Conservation (phyloP, 108 stramenopile genomes). For the Pseudonitzschia multistriata region DNA sequence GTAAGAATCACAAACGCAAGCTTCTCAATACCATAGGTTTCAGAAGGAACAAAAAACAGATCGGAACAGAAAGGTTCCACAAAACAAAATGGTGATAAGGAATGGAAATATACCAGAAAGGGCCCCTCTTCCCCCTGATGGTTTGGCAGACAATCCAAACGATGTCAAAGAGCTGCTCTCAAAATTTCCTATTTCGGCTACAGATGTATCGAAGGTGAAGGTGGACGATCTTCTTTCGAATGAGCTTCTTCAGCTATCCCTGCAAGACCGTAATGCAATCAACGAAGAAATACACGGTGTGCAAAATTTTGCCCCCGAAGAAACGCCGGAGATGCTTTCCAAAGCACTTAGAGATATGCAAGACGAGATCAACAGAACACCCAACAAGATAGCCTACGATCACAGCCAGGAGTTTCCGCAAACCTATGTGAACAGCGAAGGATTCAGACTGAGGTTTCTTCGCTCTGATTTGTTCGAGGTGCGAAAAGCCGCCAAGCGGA, state of each 20-base stretch:
- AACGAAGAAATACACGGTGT: slow-evolving; percentile 18
- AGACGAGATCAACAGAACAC: background rate
- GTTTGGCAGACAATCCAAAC: background rate
- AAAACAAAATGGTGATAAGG: background rate
- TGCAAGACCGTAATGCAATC: slow-evolving; percentile 14
- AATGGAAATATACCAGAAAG: background rate
- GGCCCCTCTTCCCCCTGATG: background rate
- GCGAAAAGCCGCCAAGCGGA: slow-evolving; percentile 17
- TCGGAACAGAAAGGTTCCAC: background rate
- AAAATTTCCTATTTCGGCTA: background rate
- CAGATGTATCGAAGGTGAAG: background rate
- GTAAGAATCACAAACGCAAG: no score
- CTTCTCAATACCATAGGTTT: no score
- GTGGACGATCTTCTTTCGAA: slow-evolving; percentile 9
- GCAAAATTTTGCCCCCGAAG: slow-evolving; percentile 4
- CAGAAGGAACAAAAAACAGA: no score
- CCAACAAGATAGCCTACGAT: slow-evolving; percentile 3
- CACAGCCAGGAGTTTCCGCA: slow-evolving; percentile 1
- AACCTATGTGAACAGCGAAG: slow-evolving; percentile 19
- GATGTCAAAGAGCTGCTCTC: background rate
- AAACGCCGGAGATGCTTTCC: slow-evolving; percentile 7
- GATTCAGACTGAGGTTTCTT: slow-evolving; percentile 40
- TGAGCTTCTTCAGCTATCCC: slow-evolving; percentile 3
- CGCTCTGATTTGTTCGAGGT: slow-evolving; percentile 38
- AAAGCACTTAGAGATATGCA: background rate